These are phyloP conservation scores for Cinnamomum chago DNA, from an alignment of 164 flowering plant species.

Conservation along the genomic window DNA sequence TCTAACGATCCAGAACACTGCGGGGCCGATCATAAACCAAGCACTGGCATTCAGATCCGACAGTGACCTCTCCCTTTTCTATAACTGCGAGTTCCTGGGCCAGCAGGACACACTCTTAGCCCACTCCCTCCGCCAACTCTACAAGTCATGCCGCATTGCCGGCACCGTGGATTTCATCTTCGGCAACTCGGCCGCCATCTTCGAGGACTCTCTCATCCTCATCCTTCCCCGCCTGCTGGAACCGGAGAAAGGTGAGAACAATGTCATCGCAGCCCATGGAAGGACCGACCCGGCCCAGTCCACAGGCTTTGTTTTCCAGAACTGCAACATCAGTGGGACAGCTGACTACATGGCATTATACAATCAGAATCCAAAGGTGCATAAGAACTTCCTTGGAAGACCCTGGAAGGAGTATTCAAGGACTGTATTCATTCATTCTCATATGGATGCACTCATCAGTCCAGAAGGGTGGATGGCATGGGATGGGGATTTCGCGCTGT, in stretches of 20 bases:
- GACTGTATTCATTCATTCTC: constrained; percentile 24
- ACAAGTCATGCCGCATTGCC: constrained; percentile 9
- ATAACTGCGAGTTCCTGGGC: constrained; percentile 14
- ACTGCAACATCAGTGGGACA: constrained; percentile 11
- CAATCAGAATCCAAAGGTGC: constrained; percentile 10
- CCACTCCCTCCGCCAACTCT: constrained; percentile 13
- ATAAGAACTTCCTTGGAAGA: constrained; percentile 32
- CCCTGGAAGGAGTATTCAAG: constrained; percentile 40
- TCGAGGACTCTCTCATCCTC: constrained; percentile 6
- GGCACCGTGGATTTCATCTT: constrained; percentile 14
- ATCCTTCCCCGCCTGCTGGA: constrained; percentile 7
- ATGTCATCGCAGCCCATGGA: constrained; percentile 13
- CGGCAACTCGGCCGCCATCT: constrained; percentile 15
- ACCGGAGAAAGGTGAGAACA: constrained; percentile 11
- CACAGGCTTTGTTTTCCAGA: constrained; percentile 12
- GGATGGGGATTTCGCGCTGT: constrained; percentile 23
- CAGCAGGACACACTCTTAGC: constrained; percentile 15
- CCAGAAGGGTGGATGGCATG: constrained; percentile 44
- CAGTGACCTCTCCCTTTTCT: constrained; percentile 8
- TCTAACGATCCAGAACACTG: constrained; percentile 11
- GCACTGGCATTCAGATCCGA: constrained; percentile 14
- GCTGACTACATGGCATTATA: constrained; percentile 9
- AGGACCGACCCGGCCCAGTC: constrained; percentile 18
- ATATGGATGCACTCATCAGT: constrained; percentile 24
- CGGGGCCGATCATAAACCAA: constrained; percentile 11